phyloP scores from a whole-genome alignment of 306 rosid species.

The Dicorynia guianensis region DNA sequence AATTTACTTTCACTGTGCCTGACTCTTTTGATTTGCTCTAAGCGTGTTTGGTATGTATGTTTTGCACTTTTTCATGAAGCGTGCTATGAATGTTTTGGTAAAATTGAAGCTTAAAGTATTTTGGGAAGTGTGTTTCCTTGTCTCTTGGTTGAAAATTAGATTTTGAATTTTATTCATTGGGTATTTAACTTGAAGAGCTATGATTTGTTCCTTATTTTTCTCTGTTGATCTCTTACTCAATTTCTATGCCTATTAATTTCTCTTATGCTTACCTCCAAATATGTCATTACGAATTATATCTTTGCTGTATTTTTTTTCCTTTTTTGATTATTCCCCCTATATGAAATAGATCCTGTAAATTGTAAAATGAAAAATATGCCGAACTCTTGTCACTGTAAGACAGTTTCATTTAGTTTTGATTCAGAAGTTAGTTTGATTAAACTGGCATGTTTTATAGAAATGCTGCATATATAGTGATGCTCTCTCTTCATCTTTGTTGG shows the following conservation, averaged over 20 bases:
- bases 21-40: neutral
- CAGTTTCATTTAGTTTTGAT: slow-evolving; percentile 37
- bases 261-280: slow-evolving; percentile 27
- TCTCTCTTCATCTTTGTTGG: slow-evolving; percentile 47
- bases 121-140: neutral
- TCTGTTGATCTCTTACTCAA: neutral
- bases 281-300: slow-evolving; percentile 11
- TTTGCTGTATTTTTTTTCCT: neutral
- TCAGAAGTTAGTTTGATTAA: slow-evolving; percentile 19
- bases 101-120: neutral
- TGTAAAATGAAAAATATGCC: slow-evolving; percentile 16
- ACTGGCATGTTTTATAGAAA: slow-evolving; percentile 26
- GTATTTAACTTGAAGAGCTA: slow-evolving; percentile 26
- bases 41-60: neutral
- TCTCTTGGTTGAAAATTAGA: slow-evolving; percentile 23
- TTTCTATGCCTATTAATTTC: slow-evolving; percentile 7
- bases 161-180: neutral
- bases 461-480: slow-evolving; percentile 37
- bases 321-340: slow-evolving; percentile 11
- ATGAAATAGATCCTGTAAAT: slow-evolving; percentile 20
- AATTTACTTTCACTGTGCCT: neutral
- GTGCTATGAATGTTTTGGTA: slow-evolving; percentile 10
- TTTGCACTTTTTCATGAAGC: slow-evolving; percentile 14
- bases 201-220: neutral
- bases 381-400: slow-evolving; percentile 23